These are phyloP conservation scores for Debaryomyces coudertii DNA, from an alignment of 1,139 yeast species.

Conservation along the genomic window DNA sequence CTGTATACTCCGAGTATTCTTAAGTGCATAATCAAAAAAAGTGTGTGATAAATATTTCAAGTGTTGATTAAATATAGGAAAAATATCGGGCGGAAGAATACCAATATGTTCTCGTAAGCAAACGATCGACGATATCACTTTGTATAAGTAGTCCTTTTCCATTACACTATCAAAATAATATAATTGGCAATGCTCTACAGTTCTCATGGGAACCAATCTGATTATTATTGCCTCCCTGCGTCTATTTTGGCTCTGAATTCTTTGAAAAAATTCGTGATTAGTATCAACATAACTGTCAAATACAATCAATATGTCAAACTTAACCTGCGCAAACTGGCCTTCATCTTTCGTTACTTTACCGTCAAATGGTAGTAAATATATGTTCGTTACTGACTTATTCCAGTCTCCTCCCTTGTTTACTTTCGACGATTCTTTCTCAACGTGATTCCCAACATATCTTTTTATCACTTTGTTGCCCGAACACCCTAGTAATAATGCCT, in stretches of 20 bases:
- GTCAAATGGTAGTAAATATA: slow-evolving; percentile 51
- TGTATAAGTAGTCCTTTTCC: slow-evolving; percentile 55
- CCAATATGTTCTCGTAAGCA: slow-evolving; percentile 87
- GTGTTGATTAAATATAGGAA: slow-evolving; percentile 73
- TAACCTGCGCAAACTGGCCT: slow-evolving; percentile 26
- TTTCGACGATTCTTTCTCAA: slow-evolving; percentile 42
- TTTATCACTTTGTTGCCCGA: slow-evolving; percentile 57
- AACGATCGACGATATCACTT: slow-evolving; percentile 79
- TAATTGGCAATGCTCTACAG: slow-evolving; percentile 74
- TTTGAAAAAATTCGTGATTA: slow-evolving; percentile 28
- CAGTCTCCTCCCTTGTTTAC: slow-evolving; percentile 19
- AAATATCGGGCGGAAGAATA: slow-evolving; percentile 73
- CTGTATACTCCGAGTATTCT: slow-evolving; percentile 21
- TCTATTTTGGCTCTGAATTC: slow-evolving; percentile 37
- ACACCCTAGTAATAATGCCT: slow-evolving; percentile 73
- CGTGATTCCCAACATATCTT: slow-evolving; percentile 64
- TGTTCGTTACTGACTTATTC: slow-evolving; percentile 23
- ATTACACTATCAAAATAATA: slow-evolving; percentile 31
- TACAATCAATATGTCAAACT: slow-evolving; percentile 66
- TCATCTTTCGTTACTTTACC: slow-evolving; percentile 36
- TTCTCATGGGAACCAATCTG: slow-evolving; percentile 72
- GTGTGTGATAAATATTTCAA: slow-evolving; percentile 58
- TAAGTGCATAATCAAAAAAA: slow-evolving; percentile 56
- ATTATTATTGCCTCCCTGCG: slow-evolving; percentile 56
- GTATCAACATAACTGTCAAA: slow-evolving; percentile 72